phyloP scores from a whole-genome alignment of 2,329 filamentous ascomycete genomes.

The Fusarium austroafricanum region DNA sequence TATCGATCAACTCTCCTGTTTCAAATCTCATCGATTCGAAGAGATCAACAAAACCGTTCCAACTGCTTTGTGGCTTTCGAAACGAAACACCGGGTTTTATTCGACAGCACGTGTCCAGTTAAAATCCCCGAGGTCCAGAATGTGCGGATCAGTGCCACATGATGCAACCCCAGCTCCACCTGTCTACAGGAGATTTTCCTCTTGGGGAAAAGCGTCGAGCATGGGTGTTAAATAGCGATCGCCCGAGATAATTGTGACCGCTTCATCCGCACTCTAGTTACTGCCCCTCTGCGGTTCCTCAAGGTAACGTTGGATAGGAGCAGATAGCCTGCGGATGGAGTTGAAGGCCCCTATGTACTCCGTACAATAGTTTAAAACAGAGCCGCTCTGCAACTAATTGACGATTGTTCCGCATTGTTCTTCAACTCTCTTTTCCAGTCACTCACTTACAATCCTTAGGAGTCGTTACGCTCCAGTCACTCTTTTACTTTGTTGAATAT shows the following conservation, averaged over 20 bases:
- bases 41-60: no score
- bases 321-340: neutral
- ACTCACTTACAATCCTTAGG: constrained; percentile 34
- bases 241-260: constrained; percentile 20
- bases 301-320: constrained; percentile 12
- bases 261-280: neutral
- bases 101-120: neutral
- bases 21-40: neutral
- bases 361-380: constrained; percentile 9
- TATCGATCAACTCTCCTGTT: neutral
- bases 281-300: neutral
- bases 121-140: constrained; percentile 18
- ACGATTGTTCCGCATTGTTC: neutral
- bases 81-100: constrained; percentile 4
- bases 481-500: constrained; percentile 36
- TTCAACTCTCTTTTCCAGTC: constrained; percentile 29
- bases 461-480: constrained; percentile 37
- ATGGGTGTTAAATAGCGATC: constrained; percentile 35
- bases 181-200: constrained; percentile 17
- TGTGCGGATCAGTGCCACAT: constrained; percentile 9
- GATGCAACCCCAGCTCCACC: constrained; percentile 5
- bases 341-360: neutral
- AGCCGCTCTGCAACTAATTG: neutral
- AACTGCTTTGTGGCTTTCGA: neutral
- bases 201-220: neutral